Conservation (phyloP, 352 stramenopile genomes). For the Globisporangium canariense region DNA sequence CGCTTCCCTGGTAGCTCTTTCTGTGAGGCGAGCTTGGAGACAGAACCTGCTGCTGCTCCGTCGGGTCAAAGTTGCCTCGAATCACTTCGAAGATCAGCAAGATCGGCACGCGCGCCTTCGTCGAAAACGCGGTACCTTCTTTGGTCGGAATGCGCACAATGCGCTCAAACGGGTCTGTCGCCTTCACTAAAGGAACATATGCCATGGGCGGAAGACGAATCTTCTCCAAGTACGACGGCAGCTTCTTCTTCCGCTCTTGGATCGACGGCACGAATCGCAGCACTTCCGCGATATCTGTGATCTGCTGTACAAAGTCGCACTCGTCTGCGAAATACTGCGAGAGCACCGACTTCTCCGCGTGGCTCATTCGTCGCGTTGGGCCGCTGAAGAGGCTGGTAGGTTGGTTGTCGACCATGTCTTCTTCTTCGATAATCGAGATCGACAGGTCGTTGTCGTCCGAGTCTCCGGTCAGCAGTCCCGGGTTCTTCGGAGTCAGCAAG, state of each 20-base stretch:
- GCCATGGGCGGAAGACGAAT: conserved; percentile 84
- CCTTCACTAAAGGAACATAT: conserved; percentile 85
- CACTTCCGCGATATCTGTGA: conserved; percentile 82
- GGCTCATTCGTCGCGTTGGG: conserved; percentile 68
- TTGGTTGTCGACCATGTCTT: conserved; percentile 63
- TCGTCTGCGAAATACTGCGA: conserved; percentile 85
- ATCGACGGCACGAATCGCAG: conserved; percentile 82
- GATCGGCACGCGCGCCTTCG: conserved; percentile 82
- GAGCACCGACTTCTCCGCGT: conserved; percentile 76
- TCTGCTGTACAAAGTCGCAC: conserved; percentile 87
- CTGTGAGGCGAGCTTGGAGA: conserved; percentile 57
- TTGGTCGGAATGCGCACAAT: conserved; percentile 83
- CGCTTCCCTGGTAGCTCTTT: conserved; percentile 31
- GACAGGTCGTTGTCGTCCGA: conserved; percentile 39
- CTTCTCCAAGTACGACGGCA: conserved; percentile 80
- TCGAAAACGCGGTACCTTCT: conserved; percentile 86
- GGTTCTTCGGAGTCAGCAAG: conserved; percentile 67
- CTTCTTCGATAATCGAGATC: conserved; percentile 55
- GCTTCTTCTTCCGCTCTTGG: conserved; percentile 70
- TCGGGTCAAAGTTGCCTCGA: conserved; percentile 61
- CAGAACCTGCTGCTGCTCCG: conserved; percentile 40
- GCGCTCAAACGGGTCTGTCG: conserved; percentile 85
- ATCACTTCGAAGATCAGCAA: conserved; percentile 89
- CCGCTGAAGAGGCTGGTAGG: conserved; percentile 73
- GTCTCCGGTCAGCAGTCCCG: conserved; percentile 37